phyloP scores from a whole-genome alignment of 306 rosid genomes.

The Ziziphus jujuba region DNA sequence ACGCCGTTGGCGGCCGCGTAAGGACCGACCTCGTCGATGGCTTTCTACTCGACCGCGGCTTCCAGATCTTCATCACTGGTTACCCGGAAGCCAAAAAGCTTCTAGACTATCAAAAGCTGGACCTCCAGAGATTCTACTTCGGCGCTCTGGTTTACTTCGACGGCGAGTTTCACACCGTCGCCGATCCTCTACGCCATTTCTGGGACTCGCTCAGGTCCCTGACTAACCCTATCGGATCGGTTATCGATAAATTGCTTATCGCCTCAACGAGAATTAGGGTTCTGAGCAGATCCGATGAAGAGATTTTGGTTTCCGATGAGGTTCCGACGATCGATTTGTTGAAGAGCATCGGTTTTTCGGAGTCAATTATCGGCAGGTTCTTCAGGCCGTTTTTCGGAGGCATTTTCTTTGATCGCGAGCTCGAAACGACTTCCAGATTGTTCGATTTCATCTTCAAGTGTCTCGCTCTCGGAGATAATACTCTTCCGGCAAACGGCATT shows the following conservation, averaged over 20 bases:
- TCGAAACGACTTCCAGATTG: conserved; percentile 66
- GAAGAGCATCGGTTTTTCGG: conserved; percentile 58
- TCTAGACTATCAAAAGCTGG: conserved; percentile 56
- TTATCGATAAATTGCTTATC: conserved; percentile 65
- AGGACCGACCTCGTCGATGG: conserved; percentile 71
- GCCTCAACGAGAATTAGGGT: conserved; percentile 52
- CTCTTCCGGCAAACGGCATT: conserved; percentile 83
- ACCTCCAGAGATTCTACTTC: conserved; percentile 70
- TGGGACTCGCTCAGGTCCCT: conserved; percentile 57
- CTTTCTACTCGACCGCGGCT: conserved; percentile 83
- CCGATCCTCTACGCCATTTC: conserved; percentile 73
- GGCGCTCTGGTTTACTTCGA: conserved; percentile 60
- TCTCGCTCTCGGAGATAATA: conserved; percentile 82
- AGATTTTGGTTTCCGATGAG: conserved; percentile 47
- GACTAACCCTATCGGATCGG: conserved; percentile 63
- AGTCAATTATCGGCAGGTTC: conserved; percentile 56
- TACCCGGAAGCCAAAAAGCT: conserved; percentile 80
- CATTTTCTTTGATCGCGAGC: conserved; percentile 66
- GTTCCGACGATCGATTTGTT: conserved; percentile 54
- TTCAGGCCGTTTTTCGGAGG: conserved; percentile 89
- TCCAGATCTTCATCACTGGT: conserved; percentile 92
- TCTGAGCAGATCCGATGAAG: conserved; percentile 49
- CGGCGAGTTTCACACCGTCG: conserved; percentile 79
- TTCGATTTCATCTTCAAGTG: conserved; percentile 86
- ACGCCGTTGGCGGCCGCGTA: conserved; percentile 79